Conservation (phyloP, 441 rosid genomes). For the Gossypium davidsonii region DNA sequence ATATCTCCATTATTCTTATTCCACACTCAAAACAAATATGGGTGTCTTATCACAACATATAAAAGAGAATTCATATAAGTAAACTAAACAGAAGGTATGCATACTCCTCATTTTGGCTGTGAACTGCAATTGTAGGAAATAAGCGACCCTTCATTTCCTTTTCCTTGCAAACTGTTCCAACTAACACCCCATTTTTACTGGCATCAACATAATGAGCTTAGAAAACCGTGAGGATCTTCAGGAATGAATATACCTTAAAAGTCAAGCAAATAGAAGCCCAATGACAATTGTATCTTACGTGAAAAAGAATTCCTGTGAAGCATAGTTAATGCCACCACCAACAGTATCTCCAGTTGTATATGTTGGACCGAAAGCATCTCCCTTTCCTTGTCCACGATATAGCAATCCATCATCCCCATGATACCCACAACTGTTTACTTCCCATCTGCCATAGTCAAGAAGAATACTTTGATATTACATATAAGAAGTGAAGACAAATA, state of each 20-base stretch:
- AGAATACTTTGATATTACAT: not conserved
- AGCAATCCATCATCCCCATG: constrained; percentile 91
- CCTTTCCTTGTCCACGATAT: constrained; percentile 70
- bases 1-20: not conserved
- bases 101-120: constrained; percentile 94
- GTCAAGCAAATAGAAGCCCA: not conserved
- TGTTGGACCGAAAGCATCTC: constrained; percentile 77
- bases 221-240: constrained; percentile 8
- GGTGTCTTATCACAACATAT: not conserved
- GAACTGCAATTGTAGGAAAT: constrained; percentile 87
- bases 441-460: not conserved
- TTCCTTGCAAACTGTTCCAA: constrained; percentile 59
- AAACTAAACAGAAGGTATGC: constrained; percentile 23
- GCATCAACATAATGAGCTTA: constrained; percentile 21
- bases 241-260: not conserved
- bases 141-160: constrained; percentile 67
- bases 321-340: constrained; percentile 89
- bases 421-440: constrained; percentile 52
- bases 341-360: constrained; percentile 65
- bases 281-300: constrained; percentile 55
- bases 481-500: constrained; percentile 4
- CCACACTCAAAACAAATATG: not conserved
- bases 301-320: constrained; percentile 76
- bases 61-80: not conserved
- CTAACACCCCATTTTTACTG: constrained; percentile 71